These are phyloP conservation scores for Protomyces arabidopsidicola DNA, from an alignment of 1,139 yeast genomes.

Conservation along the genomic window DNA sequence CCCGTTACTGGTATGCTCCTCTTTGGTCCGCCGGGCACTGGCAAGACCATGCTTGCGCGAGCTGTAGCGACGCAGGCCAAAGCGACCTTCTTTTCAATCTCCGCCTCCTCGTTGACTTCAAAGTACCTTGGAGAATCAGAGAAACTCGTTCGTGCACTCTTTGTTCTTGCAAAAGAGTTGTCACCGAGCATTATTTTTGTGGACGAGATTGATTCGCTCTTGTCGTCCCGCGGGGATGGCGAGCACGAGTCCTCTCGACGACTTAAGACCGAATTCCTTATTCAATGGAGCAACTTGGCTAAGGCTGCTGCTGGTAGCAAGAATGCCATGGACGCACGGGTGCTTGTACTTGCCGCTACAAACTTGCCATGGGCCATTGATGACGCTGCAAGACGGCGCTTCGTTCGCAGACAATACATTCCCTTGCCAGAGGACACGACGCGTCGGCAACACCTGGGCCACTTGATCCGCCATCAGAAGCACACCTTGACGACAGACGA, in stretches of 20 bases:
- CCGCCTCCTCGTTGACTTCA: slow-evolving; percentile 87
- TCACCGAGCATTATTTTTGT: slow-evolving; percentile 94
- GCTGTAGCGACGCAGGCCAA: slow-evolving; percentile 97
- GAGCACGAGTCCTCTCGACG: slow-evolving; percentile 90
- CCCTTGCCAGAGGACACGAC: slow-evolving; percentile 91
- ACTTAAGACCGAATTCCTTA: slow-evolving; percentile 87
- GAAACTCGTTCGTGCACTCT: slow-evolving; percentile 83
- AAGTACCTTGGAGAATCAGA: slow-evolving; percentile 93
- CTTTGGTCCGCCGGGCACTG: slow-evolving; percentile 98
- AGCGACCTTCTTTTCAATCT: slow-evolving; percentile 87
- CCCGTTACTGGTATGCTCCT: slow-evolving; percentile 94
- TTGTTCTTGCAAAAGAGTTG: slow-evolving; percentile 73
- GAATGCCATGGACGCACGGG: slow-evolving; percentile 62
- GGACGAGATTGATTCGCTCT: slow-evolving; percentile 89
- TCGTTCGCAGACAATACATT: slow-evolving; percentile 78
- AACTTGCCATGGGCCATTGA: slow-evolving; percentile 97
- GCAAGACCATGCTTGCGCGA: slow-evolving; percentile 94
- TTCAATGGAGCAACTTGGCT: slow-evolving; percentile 92
- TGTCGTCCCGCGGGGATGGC: slow-evolving; percentile 77
- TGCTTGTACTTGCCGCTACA: slow-evolving; percentile 89
- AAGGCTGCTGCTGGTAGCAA: slow-evolving; percentile 81
- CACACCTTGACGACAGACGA: slow-evolving; percentile 62
- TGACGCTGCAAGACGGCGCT: slow-evolving; percentile 94
- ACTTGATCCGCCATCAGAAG: slow-evolving; percentile 69
- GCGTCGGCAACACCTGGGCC: slow-evolving; percentile 63